These are phyloP conservation scores for Bruguiera hainesii DNA, from an alignment of 441 rosid species.

Conservation along the genomic window DNA sequence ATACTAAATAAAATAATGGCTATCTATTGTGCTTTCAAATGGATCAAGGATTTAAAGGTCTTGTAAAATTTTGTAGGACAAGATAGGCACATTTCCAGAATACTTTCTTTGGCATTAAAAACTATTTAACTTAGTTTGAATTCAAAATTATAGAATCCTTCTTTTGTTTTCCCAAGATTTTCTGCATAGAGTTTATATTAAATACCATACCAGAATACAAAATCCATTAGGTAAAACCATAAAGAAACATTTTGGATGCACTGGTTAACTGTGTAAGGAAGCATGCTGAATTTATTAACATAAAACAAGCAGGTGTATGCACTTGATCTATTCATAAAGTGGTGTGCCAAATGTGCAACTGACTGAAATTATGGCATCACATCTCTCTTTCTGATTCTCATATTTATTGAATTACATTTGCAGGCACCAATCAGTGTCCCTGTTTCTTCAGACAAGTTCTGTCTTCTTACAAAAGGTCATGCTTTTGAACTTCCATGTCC, in stretches of 20 bases:
- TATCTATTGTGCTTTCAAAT: neutral
- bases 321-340: too few relatives aligned
- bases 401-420: constrained; percentile 22
- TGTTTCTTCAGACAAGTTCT: constrained; percentile 86
- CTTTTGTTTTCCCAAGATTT: neutral
- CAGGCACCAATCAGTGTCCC: constrained; percentile 81
- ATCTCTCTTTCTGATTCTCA: constrained; percentile 7
- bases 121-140: neutral
- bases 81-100: neutral
- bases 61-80: too few relatives aligned
- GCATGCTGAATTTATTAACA: too few relatives aligned
- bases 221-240: neutral
- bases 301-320: too few relatives aligned
- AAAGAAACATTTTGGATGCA: too few relatives aligned
- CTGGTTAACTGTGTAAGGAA: too few relatives aligned
- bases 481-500: constrained; percentile 88
- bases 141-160: neutral
- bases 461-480: constrained; percentile 69
- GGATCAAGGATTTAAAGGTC: too few relatives aligned
- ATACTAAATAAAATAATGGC: too few relatives aligned
- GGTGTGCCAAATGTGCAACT: neutral
- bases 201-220: neutral
- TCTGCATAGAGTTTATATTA: constrained; percentile 6
- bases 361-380: neutral
- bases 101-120: neutral